Evolutionary conservation across 1,284 basidiomycete species (phyloP), one percentile per base, ranked within the genome.

Genomic region (Marasmius fiardii): DNA sequence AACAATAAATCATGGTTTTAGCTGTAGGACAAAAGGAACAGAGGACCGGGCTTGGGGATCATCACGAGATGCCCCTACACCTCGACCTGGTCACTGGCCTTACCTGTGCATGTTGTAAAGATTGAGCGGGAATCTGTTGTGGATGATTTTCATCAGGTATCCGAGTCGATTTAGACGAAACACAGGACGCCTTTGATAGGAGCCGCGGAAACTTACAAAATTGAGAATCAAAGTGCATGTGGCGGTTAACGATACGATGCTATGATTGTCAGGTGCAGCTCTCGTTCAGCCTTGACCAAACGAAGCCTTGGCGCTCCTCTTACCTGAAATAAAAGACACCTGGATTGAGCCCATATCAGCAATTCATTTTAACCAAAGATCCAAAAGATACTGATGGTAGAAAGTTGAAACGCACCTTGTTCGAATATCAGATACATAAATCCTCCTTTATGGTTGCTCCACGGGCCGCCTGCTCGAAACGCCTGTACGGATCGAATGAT

Each of bases 311-410:
- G 20, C 12, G 14, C 16, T 20, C 4, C 12, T 21, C 59, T 14
- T 43, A 70, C 67, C 62, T 61, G 47, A 68, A 68, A 55, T 69
- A 69, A 28, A 67, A 44, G 2, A 66, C 53, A 21, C 62, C 65
- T 68, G 6, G 23, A 24, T 37, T 4, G 7, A 24, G 21, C 14
- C 37, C 21, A 33, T n/a, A n/a, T n/a, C n/a, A n/a, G n/a, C n/a
- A n/a, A 11, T 26, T 16, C 21, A 20, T 52, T 11, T 21, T 23
- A 2, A 31, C 24, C 11, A 44, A 34, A 6, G 18, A 44, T 20
- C 28, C n/a, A 26, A 31, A 39, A 43, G 12, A n/a, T n/a, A n/a
- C n/a, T n/a, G n/a, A n/a, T n/a, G n/a, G n/a, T n/a, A n/a, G n/a
- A n/a, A n/a, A n/a, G n/a, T n/a, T n/a, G n/a, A n/a, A 5, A 62